Evolutionary conservation across 257 asterid species (phyloP).

Genomic region (Fraxinus quadrangulata): DNA sequence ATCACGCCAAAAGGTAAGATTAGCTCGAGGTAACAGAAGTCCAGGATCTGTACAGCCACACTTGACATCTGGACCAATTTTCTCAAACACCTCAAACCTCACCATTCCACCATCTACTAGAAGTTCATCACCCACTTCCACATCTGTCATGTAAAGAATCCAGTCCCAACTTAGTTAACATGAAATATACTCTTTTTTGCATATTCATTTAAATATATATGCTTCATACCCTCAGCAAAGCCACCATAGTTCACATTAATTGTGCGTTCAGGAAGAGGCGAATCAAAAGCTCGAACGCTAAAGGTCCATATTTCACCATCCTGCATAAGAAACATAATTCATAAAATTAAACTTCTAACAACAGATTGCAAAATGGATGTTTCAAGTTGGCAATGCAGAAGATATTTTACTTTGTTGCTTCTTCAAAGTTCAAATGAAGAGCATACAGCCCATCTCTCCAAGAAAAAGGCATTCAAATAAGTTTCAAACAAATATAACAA

Average conservation of each 20-base stretch:
- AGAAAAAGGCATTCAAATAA: neutral
- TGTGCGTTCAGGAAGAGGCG: conserved; percentile 78
- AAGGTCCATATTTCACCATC: conserved; percentile 99
- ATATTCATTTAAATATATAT: neutral
- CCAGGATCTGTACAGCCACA: conserved; percentile 98
- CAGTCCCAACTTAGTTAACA: conserved; percentile 20
- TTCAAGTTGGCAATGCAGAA: neutral
- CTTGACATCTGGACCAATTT: conserved; percentile 97
- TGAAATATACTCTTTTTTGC: neutral
- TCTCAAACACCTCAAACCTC: conserved; percentile 96
- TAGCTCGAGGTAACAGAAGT: conserved; percentile 95
- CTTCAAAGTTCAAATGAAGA: conserved; percentile 9
- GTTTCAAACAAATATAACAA: neutral
- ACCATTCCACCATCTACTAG: conserved; percentile 99
- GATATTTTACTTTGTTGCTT: neutral
- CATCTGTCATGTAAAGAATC: conserved; percentile 55
- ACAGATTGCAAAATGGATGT: neutral
- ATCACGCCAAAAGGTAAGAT: conserved; percentile 94
- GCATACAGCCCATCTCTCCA: conserved; percentile 18
- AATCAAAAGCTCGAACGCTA: conserved; percentile 84
- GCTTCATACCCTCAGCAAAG: conserved; percentile 85
- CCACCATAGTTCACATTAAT: conserved; percentile 88
- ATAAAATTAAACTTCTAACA: conserved; percentile 12
- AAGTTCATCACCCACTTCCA: conserved; percentile 88
- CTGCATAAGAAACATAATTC: conserved; percentile 45